A percentile compares a stretch with the other conserved stretches of the same genome.
Evolutionary conservation across 306 rosid genomes (phyloP).

Genomic region (Gynostemma pentaphyllum): DNA sequence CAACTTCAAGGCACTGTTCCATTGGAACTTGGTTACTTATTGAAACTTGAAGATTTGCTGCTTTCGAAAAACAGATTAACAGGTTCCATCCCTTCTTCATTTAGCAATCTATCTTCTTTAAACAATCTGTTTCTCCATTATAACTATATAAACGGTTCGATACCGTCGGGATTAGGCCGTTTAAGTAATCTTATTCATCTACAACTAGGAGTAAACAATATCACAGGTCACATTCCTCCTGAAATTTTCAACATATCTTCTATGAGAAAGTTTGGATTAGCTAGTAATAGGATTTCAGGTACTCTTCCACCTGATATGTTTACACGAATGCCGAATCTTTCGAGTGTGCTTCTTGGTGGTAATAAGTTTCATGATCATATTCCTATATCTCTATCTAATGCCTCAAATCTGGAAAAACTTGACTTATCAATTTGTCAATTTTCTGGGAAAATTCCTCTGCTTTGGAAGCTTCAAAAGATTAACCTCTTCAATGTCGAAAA

Average conservation of each 20-base stretch:
- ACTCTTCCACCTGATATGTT: too few relatives aligned
- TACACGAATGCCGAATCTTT: constrained; percentile 19
- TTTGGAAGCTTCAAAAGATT: constrained; percentile 19
- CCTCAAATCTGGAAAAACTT: constrained; percentile 21
- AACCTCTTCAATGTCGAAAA: constrained; percentile 1
- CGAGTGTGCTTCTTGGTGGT: constrained; percentile 14
- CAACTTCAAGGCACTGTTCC: background rate
- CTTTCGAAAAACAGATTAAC: background rate
- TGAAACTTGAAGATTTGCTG: background rate
- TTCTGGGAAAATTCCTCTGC: constrained; percentile 20
- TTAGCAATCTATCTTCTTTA: background rate
- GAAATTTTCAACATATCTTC: background rate
- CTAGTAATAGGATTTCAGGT: background rate
- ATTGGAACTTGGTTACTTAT: background rate
- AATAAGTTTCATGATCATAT: constrained; percentile 26
- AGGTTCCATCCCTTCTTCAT: background rate
- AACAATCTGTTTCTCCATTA: background rate
- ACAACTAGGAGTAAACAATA: background rate
- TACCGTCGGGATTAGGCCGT: background rate
- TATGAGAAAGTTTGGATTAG: background rate
- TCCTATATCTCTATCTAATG: constrained; percentile 30
- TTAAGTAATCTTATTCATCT: background rate
- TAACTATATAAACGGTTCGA: background rate
- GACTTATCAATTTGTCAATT: constrained; percentile 23
- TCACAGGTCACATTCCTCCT: background rate